Evolutionary conservation across 2,329 filamentous ascomycete species (phyloP), one percentile per base, ranked within the genome.

Genomic region (Aotearoamyces nothofagi): DNA sequence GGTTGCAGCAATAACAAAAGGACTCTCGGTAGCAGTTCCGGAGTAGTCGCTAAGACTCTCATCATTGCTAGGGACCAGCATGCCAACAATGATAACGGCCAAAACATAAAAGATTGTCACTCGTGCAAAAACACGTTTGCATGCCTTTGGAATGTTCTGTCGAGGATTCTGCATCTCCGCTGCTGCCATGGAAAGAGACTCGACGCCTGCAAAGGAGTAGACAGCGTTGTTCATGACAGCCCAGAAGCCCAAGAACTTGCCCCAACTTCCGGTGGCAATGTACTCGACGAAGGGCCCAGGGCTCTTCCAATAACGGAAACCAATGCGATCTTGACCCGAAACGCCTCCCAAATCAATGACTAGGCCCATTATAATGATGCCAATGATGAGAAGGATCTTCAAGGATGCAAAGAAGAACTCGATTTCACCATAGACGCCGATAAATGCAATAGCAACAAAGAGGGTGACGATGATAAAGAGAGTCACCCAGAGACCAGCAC

Each of bases 1-100:
- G 7, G 65, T 60, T 19, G 76, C 72, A 12, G 78, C 79, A 37
- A 84, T 79, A 34, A 86, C 78, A 42, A 75, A 81, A 8, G 74
- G 76, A 5, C 51, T 56, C 44, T 66, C 57, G 2, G 61, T 60
- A 3, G 64, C 60, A 13, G 49, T 56, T 17, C 58, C 61, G 17
- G 51, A 56, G n/a, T 49, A 47, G 26, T 56, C 44, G 40, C 59
- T 47, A 19, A 76, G 56, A 9, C 56, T 44, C 0, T 45, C 40
- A 33, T 73, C 63, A 22, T 64, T 57, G 37, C 58, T 65, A 5
- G 63, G 58, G n/a, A 77, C 66, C 9, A 70, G 49, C 40, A 77
- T 60, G 15, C 69, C 70, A 20, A 58, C 50, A 14, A 53, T 48
- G 27, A 60, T 45, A 11, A 55, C 45, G 11, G 49, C 42, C 5